phyloP scores from a whole-genome alignment of 1,284 basidiomycete genomes.

The Cutaneotrichosporon sp. region DNA sequence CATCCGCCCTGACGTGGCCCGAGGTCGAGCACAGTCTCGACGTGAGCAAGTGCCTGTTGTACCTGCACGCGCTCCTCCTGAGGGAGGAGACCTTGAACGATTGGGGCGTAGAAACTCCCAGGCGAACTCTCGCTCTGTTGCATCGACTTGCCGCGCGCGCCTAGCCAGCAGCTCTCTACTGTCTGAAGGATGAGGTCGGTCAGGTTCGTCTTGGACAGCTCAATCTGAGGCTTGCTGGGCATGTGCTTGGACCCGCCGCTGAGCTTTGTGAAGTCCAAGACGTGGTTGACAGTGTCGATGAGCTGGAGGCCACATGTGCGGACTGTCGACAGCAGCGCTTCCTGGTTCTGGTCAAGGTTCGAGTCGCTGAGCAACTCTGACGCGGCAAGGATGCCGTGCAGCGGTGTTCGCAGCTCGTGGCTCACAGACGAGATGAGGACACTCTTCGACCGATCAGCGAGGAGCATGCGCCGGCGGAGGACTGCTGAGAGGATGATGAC shows the following conservation, averaged over 20 bases:
- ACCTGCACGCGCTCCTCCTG: constrained; percentile 54
- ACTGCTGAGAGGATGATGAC: constrained; percentile 94
- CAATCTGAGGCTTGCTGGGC: constrained; percentile 58
- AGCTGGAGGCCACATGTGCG: constrained; percentile 56
- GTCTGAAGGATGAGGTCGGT: constrained; percentile 91
- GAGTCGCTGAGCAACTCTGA: constrained; percentile 86
- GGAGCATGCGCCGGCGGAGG: constrained; percentile 84
- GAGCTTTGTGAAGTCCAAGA: constrained; percentile 92
- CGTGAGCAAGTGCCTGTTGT: constrained; percentile 43
- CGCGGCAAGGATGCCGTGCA: constrained; percentile 87
- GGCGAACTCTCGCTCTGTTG: constrained; percentile 62
- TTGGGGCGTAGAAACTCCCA: constrained; percentile 85
- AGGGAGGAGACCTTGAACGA: constrained; percentile 49
- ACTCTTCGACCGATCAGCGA: constrained; percentile 73
- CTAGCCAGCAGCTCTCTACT: constrained; percentile 92
- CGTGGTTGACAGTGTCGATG: constrained; percentile 78
- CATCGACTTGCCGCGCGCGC: constrained; percentile 75
- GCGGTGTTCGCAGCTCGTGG: constrained; percentile 84
- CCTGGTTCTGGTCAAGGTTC: constrained; percentile 72
- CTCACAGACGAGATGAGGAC: constrained; percentile 68
- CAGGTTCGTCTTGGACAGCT: constrained; percentile 71
- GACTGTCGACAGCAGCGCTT: constrained; percentile 70
- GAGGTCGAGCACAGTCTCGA: constrained; percentile 82
- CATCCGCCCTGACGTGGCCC: constrained; percentile 64
- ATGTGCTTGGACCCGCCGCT: constrained; percentile 74